phyloP scores from a whole-genome alignment of 305 asterid species.

The Rubia peregrina region DNA sequence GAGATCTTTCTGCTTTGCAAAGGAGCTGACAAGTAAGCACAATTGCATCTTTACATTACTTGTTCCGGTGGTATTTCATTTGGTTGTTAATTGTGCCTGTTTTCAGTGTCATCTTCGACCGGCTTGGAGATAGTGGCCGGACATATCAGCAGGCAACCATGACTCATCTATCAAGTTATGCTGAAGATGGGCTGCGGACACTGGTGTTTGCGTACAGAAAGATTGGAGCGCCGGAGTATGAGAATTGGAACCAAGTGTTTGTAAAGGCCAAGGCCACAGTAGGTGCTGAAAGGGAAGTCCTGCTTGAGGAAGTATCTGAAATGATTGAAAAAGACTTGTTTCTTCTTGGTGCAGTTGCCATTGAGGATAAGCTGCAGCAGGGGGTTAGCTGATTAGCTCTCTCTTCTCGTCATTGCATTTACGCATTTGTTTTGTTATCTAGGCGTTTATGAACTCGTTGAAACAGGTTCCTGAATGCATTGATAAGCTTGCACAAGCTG shows the following conservation, averaged over 20 bases:
- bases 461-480: constrained; percentile 92
- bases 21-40: constrained; percentile 89
- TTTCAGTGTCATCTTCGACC: constrained; percentile 77
- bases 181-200: constrained; percentile 92
- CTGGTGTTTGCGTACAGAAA: constrained; percentile 73
- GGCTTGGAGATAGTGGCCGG: constrained; percentile 67
- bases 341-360: constrained; percentile 93
- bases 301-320: constrained; percentile 73
- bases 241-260: constrained; percentile 71
- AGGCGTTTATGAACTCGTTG: no score
- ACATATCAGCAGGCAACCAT: constrained; percentile 58
- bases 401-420: not conserved
- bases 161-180: constrained; percentile 73
- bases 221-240: constrained; percentile 62
- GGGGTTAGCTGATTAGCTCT: constrained; percentile 62
- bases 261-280: constrained; percentile 62
- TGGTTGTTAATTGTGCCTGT: constrained; percentile 4
- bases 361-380: constrained; percentile 92
- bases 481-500: constrained; percentile 94
- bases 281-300: constrained; percentile 64
- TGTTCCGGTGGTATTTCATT: not conserved
- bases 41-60: not conserved
- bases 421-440: no score
- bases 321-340: constrained; percentile 75
- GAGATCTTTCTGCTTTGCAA: constrained; percentile 86